These are phyloP conservation scores for Bruguiera sexangula DNA, from an alignment of 345 rosid genomes.

Conservation along the genomic window DNA sequence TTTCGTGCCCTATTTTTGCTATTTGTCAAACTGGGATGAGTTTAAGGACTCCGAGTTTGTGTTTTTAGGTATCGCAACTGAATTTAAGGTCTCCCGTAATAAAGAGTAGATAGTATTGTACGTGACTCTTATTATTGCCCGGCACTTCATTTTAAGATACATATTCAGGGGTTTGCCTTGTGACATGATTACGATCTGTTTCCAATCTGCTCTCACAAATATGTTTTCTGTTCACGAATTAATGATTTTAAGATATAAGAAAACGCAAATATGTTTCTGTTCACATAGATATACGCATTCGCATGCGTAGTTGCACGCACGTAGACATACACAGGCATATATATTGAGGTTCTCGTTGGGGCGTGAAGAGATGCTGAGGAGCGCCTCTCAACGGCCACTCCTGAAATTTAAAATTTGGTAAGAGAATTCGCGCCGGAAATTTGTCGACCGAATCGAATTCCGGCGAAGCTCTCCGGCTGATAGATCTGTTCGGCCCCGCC, in stretches of 20 bases:
- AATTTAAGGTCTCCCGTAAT: constrained; percentile 14
- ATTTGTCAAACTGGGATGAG: constrained; percentile 4
- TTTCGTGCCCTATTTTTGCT: constrained; percentile 5
- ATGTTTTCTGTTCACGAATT: too few relatives aligned
- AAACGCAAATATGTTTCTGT: too few relatives aligned
- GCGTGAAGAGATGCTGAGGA: constrained; percentile 68
- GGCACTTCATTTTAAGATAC: background rate
- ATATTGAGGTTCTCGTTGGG: constrained; percentile 93
- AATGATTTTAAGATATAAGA: too few relatives aligned
- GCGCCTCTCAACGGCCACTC: constrained; percentile 65
- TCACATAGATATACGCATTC: too few relatives aligned
- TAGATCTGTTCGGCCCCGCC: too few relatives aligned
- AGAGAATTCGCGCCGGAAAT: too few relatives aligned
- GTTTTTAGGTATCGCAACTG: background rate
- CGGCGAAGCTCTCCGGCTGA: too few relatives aligned
- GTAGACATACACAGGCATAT: background rate
- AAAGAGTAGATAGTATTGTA: constrained; percentile 9
- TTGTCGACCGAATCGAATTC: too few relatives aligned
- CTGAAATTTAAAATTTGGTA: constrained; percentile 14
- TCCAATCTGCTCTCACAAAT: too few relatives aligned
- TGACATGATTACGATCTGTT: too few relatives aligned
- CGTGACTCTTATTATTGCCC: background rate
- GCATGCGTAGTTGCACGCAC: too few relatives aligned
- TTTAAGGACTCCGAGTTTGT: constrained; percentile 9
- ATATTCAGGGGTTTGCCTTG: background rate